Evolutionary conservation across 2,329 filamentous ascomycete species (phyloP).

Genomic region (Colletotrichum sp.): DNA sequence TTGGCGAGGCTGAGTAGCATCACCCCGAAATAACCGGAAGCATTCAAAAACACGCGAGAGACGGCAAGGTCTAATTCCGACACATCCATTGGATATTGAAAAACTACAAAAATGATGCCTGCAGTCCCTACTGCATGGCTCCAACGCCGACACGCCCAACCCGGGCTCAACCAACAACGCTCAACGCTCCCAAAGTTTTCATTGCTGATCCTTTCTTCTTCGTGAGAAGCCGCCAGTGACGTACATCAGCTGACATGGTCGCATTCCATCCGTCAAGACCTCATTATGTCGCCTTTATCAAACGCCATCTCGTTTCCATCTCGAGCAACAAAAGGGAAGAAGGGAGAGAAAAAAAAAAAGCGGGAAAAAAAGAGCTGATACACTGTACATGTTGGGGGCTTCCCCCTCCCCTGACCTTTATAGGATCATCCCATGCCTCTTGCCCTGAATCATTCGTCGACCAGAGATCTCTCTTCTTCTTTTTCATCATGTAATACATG

Average conservation of each 20-base stretch:
- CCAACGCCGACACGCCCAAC: constrained; percentile 16
- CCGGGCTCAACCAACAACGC: constrained; percentile 14
- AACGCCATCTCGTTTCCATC: constrained; percentile 22
- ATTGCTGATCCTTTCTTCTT: constrained; percentile 14
- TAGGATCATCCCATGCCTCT: background rate
- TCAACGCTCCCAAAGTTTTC: constrained; percentile 17
- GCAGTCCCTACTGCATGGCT: constrained; percentile 11
- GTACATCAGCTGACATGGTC: background rate
- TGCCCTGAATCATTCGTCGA: background rate
- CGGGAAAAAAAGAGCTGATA: background rate
- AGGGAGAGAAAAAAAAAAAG: background rate
- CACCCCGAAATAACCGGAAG: background rate
- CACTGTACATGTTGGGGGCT: background rate
- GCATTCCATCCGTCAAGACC: constrained; percentile 16
- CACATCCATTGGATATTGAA: constrained; percentile 17
- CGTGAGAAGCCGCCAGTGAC: constrained; percentile 1
- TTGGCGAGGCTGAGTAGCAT: background rate
- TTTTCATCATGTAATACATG: constrained; percentile 2
- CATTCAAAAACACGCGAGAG: background rate
- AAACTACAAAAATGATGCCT: constrained; percentile 17
- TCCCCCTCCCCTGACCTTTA: background rate
- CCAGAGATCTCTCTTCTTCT: background rate
- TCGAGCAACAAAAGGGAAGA: background rate
- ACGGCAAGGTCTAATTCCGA: background rate
- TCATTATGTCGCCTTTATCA: constrained; percentile 12